Base-by-base conservation (phyloP, 1,139 yeast species). In the Yamadazyma pseudoaaseri region DNA sequence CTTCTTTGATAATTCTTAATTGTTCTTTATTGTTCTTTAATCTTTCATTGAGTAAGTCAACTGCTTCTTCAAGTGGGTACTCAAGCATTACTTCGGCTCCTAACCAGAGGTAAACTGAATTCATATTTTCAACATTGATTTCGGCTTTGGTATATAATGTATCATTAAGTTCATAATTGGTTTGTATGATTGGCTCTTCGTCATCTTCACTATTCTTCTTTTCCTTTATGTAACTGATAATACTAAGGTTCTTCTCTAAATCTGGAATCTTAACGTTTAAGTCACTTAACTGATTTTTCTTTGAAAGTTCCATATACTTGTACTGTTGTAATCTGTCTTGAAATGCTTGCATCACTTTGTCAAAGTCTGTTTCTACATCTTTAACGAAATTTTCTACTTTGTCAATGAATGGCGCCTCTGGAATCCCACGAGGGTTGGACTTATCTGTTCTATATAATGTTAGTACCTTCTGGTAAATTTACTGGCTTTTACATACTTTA, bases 21-120 rank as follows among this genome's bases (percentile, higher is more conserved):
- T 78, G 84, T 31, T 72, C 68, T 46, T 75, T 61, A 21, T 95
- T 90, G 23, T 76, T 76, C 17, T 58, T 60, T 43, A 90, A 70
- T 54, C 92, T 79, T 26, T 73, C 73, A 16, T 70, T 55, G 39
- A 94, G 66, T 48, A 94, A 68, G 20, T 68, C 80, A 31, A 81
- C 73, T 2, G 98, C 98, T 56, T 92, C 98, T 29, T 77, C 84
- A 23, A 87, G 68, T 4, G 96, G 90, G 56, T 92, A 92, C 56
- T 92, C 98, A 51, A 94, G 70, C 98, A 92, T 92, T 13, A 92
- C 94, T 51, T 90, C 96, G 1, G 99, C 97, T 8, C 99, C 99
- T 14, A 92, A 71, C 98, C 98, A 92, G 35, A 92, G 70, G 44
- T 79, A 79, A 2, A 92, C 98, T 2, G 71, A 61, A 25, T 68